Conservation (phyloP, 1,139 yeast genomes). For the Pneumocystis murina region DNA sequence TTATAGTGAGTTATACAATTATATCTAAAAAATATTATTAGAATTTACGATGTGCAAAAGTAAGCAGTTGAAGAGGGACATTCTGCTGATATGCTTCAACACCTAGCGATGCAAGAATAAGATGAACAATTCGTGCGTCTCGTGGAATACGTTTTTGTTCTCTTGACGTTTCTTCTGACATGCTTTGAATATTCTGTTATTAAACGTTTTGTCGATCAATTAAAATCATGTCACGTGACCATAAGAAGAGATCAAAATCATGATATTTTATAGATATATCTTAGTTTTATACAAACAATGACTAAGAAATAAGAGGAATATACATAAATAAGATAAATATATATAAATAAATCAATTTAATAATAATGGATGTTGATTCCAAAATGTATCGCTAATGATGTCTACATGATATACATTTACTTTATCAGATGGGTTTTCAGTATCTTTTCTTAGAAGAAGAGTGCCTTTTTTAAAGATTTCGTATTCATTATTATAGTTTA, state of each 20-base stretch:
- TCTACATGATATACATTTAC: slow-evolving; percentile 38
- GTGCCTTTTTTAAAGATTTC: slow-evolving; percentile 85
- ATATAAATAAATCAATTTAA: not conserved
- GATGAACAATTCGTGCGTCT: slow-evolving; percentile 78
- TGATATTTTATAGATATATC: not conserved
- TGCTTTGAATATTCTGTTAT: not conserved
- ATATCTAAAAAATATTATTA: not conserved
- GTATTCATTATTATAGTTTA: slow-evolving; percentile 81
- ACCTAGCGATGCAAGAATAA: slow-evolving; percentile 86
- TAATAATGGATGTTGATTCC: slow-evolving; percentile 28
- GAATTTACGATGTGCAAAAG: slow-evolving; percentile 53
- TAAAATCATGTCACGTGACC: not conserved
- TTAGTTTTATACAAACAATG: too few species aligned
- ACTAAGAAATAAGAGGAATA: not conserved
- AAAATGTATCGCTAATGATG: slow-evolving; percentile 42
- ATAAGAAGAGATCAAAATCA: not conserved
- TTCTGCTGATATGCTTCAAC: slow-evolving; percentile 87
- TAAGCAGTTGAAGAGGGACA: slow-evolving; percentile 89
- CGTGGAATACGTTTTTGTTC: slow-evolving; percentile 36
- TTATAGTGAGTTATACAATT: slow-evolving; percentile 16
- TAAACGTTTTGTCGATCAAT: not conserved
- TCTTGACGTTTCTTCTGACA: slow-evolving; percentile 1
- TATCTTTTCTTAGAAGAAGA: slow-evolving; percentile 40
- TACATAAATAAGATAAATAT: not conserved
- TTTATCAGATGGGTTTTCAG: slow-evolving; percentile 32